phyloP scores from a whole-genome alignment of 2,329 filamentous ascomycete species.

The Trichoderma lentiforme region DNA sequence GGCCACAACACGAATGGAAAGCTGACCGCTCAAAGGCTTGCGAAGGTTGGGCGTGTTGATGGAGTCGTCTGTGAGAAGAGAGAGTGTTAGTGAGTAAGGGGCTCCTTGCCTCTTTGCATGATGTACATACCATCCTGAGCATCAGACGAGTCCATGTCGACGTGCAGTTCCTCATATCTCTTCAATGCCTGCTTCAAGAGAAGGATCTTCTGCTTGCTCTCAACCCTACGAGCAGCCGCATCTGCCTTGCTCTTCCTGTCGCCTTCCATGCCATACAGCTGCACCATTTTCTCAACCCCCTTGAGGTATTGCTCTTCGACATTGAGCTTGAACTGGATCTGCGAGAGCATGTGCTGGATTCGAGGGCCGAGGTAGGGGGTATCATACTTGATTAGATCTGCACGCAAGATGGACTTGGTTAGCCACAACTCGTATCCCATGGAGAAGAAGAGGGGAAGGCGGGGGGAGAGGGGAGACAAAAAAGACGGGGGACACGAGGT shows the following conservation, averaged over 20 bases:
- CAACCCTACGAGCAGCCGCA: slow-evolving; percentile 81
- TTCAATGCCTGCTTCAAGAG: slow-evolving; percentile 93
- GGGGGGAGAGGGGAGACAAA: background rate
- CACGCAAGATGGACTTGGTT: background rate
- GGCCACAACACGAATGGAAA: slow-evolving; percentile 80
- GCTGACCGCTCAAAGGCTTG: slow-evolving; percentile 89
- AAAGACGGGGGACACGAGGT: background rate
- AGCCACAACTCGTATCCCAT: background rate
- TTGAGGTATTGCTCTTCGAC: slow-evolving; percentile 99
- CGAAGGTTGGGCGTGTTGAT: slow-evolving; percentile 92
- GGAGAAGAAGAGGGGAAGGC: background rate
- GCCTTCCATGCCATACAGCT: slow-evolving; percentile 94
- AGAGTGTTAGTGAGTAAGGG: background rate
- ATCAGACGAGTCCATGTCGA: slow-evolving; percentile 81
- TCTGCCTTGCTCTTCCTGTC: slow-evolving; percentile 94
- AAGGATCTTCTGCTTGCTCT: slow-evolving; percentile 97
- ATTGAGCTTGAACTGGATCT: slow-evolving; percentile 97
- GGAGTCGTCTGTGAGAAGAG: slow-evolving; percentile 72
- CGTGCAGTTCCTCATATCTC: slow-evolving; percentile 94
- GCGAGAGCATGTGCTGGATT: slow-evolving; percentile 98
- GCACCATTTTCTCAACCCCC: slow-evolving; percentile 98
- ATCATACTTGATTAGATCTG: slow-evolving; percentile 98
- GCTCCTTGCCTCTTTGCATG: background rate
- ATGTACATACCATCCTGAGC: slow-evolving; percentile 68
- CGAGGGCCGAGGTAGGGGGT: slow-evolving; percentile 91